Evolutionary conservation across 2,329 filamentous ascomycete genomes (phyloP).

Genomic region (Claviceps humidiphila): DNA sequence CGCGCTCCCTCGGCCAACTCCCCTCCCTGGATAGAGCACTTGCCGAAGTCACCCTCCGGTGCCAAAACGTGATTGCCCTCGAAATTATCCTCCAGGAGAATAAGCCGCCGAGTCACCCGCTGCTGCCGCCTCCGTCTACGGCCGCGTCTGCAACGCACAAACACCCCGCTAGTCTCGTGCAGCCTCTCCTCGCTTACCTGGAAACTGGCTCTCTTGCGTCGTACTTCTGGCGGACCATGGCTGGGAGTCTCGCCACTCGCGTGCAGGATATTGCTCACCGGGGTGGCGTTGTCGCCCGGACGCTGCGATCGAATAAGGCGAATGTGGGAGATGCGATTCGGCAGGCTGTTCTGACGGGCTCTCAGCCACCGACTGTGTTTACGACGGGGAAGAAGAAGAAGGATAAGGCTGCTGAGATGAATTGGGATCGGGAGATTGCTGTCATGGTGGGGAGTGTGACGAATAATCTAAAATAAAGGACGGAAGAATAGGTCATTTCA

Average conservation of each 20-base stretch:
- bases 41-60: constrained; percentile 66
- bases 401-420: constrained; percentile 31
- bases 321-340: constrained; percentile 63
- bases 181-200: constrained; percentile 60
- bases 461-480: constrained; percentile 31
- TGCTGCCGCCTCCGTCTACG: constrained; percentile 29
- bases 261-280: constrained; percentile 75
- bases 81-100: constrained; percentile 62
- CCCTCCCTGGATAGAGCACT: constrained; percentile 73
- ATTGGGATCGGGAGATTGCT: constrained; percentile 82
- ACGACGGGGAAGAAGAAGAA: constrained; percentile 28
- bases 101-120: constrained; percentile 55
- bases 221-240: constrained; percentile 88
- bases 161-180: constrained; percentile 45
- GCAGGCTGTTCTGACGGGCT: constrained; percentile 71
- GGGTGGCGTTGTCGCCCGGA: constrained; percentile 73
- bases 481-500: too few species aligned
- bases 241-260: constrained; percentile 58
- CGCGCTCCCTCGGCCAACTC: constrained; percentile 64
- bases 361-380: constrained; percentile 48
- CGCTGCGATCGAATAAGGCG: constrained; percentile 62
- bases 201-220: constrained; percentile 79
- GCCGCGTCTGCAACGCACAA: constrained; percentile 20
- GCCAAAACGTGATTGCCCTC: constrained; percentile 83
- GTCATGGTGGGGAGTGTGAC: constrained; percentile 87